These are phyloP conservation scores for Quercus engelmannii DNA, from an alignment of 306 rosid genomes.

Conservation along the genomic window DNA sequence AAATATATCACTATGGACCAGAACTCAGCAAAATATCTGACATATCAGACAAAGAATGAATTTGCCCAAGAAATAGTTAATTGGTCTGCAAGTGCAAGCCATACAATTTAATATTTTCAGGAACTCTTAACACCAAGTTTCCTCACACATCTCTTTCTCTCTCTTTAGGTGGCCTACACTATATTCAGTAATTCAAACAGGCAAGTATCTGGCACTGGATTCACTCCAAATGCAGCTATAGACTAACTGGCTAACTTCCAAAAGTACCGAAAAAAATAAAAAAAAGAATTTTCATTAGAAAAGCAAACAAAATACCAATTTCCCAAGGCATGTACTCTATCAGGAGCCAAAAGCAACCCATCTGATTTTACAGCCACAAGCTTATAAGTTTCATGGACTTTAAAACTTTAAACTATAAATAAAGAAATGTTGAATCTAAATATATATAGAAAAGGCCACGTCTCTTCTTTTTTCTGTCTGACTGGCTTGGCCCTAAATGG, in stretches of 20 bases:
- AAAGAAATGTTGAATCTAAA: background rate
- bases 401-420: background rate
- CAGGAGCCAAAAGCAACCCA: background rate
- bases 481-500: conserved; percentile 19
- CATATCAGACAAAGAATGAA: conserved; percentile 24
- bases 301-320: background rate
- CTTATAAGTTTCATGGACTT: background rate
- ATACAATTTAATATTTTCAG: conserved; percentile 1
- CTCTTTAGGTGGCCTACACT: background rate
- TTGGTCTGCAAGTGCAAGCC: conserved; percentile 4
- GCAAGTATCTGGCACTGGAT: background rate
- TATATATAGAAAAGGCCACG: conserved; percentile 21
- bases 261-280: background rate
- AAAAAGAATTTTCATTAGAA: background rate
- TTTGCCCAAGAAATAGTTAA: conserved; percentile 21
- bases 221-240: background rate
- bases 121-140: conserved; percentile 5
- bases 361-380: conserved; percentile 14
- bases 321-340: conserved; percentile 7
- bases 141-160: background rate
- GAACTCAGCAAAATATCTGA: conserved; percentile 23
- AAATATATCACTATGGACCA: background rate
- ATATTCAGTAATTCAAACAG: background rate
- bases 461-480: conserved; percentile 12
- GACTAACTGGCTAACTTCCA: conserved; percentile 1